Conservation (phyloP, 331 rosid species). For the Acacia concinna region DNA sequence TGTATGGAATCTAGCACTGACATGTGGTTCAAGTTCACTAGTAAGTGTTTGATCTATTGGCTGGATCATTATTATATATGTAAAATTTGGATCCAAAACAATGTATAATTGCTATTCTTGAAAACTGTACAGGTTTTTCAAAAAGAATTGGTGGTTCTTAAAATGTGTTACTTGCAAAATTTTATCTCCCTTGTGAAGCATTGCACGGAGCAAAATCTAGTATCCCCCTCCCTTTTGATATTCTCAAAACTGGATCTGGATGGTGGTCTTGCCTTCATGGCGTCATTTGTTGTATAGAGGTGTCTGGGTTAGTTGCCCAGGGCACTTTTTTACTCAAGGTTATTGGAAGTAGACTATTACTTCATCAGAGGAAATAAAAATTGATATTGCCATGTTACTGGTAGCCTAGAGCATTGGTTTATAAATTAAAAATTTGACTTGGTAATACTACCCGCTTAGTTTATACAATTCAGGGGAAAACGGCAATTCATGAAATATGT, state of each 20-base stretch:
- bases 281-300: no score
- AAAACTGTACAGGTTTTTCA: no score
- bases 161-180: background rate
- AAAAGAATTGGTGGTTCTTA: background rate
- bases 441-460: background rate
- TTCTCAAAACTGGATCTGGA: background rate
- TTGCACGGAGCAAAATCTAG: background rate
- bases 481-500: background rate
- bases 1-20: background rate
- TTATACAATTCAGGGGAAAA: background rate
- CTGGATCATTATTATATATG: background rate
- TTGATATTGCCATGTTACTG: background rate
- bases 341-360: background rate
- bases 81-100: background rate
- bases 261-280: background rate
- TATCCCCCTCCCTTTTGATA: background rate
- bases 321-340: background rate
- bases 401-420: background rate
- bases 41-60: background rate
- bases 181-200: background rate
- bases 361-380: background rate
- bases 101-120: background rate
- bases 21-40: background rate
- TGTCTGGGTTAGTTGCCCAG: background rate
- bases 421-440: background rate